Evolutionary conservation across 1,139 yeast genomes (phyloP).

Genomic region (Arxiozyma heterogenica): DNA sequence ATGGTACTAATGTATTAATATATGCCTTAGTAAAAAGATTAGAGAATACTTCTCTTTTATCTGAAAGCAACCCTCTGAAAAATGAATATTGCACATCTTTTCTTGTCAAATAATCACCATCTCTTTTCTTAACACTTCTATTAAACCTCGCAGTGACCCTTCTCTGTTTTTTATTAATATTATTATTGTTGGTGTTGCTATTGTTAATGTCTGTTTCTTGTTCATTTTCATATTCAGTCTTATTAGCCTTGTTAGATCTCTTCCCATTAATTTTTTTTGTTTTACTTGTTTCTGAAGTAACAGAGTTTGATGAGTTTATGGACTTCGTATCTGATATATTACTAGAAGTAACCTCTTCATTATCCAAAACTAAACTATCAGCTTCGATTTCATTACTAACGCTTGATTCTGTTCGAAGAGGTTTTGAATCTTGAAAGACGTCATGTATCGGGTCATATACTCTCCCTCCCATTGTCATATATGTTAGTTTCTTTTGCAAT

Average conservation of each 20-base stretch:
- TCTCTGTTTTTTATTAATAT: constrained; percentile 13
- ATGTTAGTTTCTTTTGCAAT: not conserved
- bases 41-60: constrained; percentile 57
- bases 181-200: not conserved
- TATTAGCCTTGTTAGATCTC: not conserved
- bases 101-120: constrained; percentile 90
- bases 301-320: not conserved
- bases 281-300: not conserved
- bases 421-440: constrained; percentile 21
- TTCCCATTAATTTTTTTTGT: not conserved
- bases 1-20: constrained; percentile 16
- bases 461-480: constrained; percentile 20
- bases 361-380: not conserved
- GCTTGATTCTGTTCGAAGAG: not conserved
- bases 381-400: not conserved
- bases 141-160: constrained; percentile 15
- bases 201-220: not conserved
- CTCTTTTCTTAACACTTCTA: constrained; percentile 74
- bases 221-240: not conserved
- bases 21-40: constrained; percentile 39
- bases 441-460: constrained; percentile 32
- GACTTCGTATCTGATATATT: not conserved
- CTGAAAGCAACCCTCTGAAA: constrained; percentile 53
- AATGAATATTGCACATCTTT: constrained; percentile 82
- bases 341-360: not conserved